A percentile compares a stretch with the other conserved stretches of the same genome.
These are phyloP conservation scores for Lichtheimia ornata DNA, from an alignment of 371 early-diverging fungal genomes.

Conservation along the genomic window DNA sequence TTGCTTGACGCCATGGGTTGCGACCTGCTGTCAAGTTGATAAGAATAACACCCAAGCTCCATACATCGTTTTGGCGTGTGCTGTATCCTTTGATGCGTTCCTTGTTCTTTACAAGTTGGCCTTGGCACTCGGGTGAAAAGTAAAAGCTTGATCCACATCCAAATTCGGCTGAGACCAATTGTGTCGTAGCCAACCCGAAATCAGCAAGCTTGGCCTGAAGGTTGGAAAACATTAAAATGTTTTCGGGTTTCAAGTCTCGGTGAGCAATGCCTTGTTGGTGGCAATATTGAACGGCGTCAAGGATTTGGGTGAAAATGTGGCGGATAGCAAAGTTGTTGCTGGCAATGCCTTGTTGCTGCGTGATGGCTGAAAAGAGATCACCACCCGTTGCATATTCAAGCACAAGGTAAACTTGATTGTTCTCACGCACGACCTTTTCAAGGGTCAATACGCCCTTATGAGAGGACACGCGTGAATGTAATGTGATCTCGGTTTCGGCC, in stretches of 20 bases:
- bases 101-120: slow-evolving; percentile 51
- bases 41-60: slow-evolving; percentile 83
- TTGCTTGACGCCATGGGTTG: slow-evolving; percentile 85
- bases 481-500: slow-evolving; percentile 60
- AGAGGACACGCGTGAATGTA: slow-evolving; percentile 62
- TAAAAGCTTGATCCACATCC: slow-evolving; percentile 86
- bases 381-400: slow-evolving; percentile 71
- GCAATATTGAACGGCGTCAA: slow-evolving; percentile 79
- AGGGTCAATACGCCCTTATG: slow-evolving; percentile 72
- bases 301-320: slow-evolving; percentile 78
- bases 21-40: slow-evolving; percentile 77
- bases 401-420: slow-evolving; percentile 62
- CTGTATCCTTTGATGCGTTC: slow-evolving; percentile 45
- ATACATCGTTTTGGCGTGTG: slow-evolving; percentile 82
- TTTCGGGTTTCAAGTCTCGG: slow-evolving; percentile 93
- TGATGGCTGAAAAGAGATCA: slow-evolving; percentile 67
- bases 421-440: slow-evolving; percentile 62
- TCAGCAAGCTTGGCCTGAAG: slow-evolving; percentile 68
- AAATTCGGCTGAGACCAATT: slow-evolving; percentile 69
- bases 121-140: slow-evolving; percentile 90
- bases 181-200: slow-evolving; percentile 77
- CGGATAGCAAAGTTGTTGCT: slow-evolving; percentile 68
- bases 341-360: slow-evolving; percentile 49
- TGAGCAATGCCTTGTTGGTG: slow-evolving; percentile 82
- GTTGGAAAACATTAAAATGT: slow-evolving; percentile 69